Base-by-base conservation (phyloP, 2,329 filamentous ascomycete species). In the Ceratocystis colombiana region DNA sequence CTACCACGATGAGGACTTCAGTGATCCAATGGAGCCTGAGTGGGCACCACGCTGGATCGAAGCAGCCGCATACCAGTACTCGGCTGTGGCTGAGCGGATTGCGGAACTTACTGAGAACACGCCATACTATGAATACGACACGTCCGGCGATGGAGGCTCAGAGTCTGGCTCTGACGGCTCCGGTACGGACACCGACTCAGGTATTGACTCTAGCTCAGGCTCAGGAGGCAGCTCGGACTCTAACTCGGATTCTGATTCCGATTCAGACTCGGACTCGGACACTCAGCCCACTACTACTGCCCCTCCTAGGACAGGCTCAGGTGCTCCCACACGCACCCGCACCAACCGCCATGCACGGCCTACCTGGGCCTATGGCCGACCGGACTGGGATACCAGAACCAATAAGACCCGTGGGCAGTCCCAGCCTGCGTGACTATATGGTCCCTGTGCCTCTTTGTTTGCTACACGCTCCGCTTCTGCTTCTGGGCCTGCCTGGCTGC, bases 1-100 rank as follows among this genome's bases (percentile, higher is more conserved):
- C 1, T 79, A 79, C 69, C 72, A 74, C 4, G 73, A 76, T 64
- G 72, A 72, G 8, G 73, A 71, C 20, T 77, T 73, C 67, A 70
- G 72, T 48, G 73, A 77, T 65, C 76, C 76, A 12, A 75, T 77
- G 73, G 75, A 77, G 44, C 15, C 67, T 1, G 70, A 71, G 20
- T 78, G 75, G 73, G 69, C 74, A 12, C 33, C 67, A 5, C 61
- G 55, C 25, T 66, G 61, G 61, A 25, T 28, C 0, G 41, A 66
- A n/a, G 48, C 48, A 6, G 33, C 20, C 1, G 64, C 64, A 4
- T 64, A 45, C 20, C 44, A 28, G 37, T 46, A 64, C 25, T 15
- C 37, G 5, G 45, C 28, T n/a, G 61, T 68, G 12, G 64, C 63
- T 17, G 25, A 59, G 28, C 48, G 61, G 20, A 64, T 68, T 55